Percentiles rank a stretch among this genome's conserved stretches.
Evolutionary conservation across 106 monocot species (phyloP).

Genomic region (Dioscorea alata): DNA sequence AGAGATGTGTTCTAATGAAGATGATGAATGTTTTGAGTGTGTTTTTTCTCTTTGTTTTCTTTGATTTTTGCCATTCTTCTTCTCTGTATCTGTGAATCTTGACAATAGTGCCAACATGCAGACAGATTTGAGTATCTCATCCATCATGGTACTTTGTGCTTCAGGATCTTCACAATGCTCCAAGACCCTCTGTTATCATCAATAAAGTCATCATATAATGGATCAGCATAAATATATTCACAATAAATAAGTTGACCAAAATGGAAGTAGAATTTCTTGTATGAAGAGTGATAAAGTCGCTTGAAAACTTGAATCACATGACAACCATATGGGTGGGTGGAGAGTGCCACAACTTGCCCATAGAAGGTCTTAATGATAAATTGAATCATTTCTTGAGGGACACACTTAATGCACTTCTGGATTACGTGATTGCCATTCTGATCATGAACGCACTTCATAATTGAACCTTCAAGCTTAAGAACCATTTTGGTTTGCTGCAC

Average conservation of each 20-base stretch:
- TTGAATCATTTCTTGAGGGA: conserved; percentile 69
- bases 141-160: conserved; percentile 69
- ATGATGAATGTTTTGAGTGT: too few relatives aligned
- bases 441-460: conserved; percentile 89
- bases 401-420: conserved; percentile 90
- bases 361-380: too few relatives aligned
- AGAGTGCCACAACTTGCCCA: conserved; percentile 73
- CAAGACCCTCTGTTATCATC: conserved; percentile 57
- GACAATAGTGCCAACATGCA: conserved; percentile 43
- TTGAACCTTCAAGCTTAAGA: conserved; percentile 68
- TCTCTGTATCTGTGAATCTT: too few relatives aligned
- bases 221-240: not conserved
- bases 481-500: conserved; percentile 70
- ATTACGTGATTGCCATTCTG: conserved; percentile 95
- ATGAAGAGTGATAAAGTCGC: not conserved
- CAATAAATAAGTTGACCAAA: not conserved
- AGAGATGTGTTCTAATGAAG: too few relatives aligned
- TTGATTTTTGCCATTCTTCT: too few relatives aligned
- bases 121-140: conserved; percentile 55
- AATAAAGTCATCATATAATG: too few relatives aligned
- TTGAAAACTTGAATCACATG: conserved; percentile 65
- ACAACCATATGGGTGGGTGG: conserved; percentile 84
- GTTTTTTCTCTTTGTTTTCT: too few relatives aligned
- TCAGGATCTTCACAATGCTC: conserved; percentile 60
- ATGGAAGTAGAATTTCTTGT: too few relatives aligned